Percentiles rank a stretch among this genome's conserved stretches.
Conservation (phyloP, 331 rosid genomes). For the Phaseolus coccineus region DNA sequence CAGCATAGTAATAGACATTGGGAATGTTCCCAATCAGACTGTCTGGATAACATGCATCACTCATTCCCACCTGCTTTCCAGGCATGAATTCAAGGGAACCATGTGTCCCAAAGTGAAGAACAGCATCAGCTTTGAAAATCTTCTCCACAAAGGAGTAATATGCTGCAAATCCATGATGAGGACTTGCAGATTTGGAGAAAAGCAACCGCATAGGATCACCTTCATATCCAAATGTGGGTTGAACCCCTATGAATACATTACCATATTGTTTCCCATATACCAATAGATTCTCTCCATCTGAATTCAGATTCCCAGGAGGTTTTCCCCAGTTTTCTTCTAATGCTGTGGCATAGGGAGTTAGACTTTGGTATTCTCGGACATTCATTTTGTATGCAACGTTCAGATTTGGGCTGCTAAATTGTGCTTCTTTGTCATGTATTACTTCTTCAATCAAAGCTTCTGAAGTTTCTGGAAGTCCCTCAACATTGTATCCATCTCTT, state of each 20-base stretch:
- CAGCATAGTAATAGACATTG: conserved; percentile 13
- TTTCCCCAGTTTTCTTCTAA: conserved; percentile 18
- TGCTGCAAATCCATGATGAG: conserved; percentile 23
- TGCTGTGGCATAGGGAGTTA: conserved; percentile 3
- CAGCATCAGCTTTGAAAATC: conserved; percentile 14
- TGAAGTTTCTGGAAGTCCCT: conserved; percentile 22
- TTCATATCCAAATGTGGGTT: conserved; percentile 14
- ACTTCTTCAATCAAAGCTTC: conserved; percentile 21
- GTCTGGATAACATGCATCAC: conserved; percentile 15
- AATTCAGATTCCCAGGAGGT: conserved; percentile 10
- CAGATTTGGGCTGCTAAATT: conserved; percentile 17
- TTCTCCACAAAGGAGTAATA: conserved; percentile 18
- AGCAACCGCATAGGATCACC: conserved; percentile 22
- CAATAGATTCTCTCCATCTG: conserved; percentile 24
- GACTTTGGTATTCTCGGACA: conserved; percentile 12
- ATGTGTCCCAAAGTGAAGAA: conserved; percentile 18
- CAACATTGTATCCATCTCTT: conserved; percentile 7
- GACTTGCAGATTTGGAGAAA: conserved; percentile 18
- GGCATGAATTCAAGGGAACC: conserved; percentile 23
- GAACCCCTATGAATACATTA: conserved; percentile 11
- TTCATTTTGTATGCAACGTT: conserved; percentile 14
- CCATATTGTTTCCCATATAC: conserved; percentile 19
- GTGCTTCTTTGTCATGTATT: conserved; percentile 12
- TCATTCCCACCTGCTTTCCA: conserved; percentile 27
- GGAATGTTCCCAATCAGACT: conserved; percentile 15